These are phyloP conservation scores for Plasmodium fragile DNA, from an alignment of 169 alveolate genomes.

Conservation along the genomic window DNA sequence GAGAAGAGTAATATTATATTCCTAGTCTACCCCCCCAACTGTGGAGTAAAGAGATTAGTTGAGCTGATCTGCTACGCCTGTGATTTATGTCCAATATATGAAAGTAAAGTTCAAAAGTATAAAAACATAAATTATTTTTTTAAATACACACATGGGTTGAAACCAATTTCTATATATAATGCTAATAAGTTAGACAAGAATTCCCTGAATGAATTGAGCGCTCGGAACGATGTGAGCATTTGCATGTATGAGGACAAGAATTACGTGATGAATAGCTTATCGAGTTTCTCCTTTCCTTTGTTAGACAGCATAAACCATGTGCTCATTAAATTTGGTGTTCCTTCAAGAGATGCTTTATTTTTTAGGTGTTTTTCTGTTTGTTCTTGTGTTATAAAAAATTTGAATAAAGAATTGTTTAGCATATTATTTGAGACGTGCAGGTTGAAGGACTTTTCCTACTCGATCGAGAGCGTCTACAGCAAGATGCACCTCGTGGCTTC, in stretches of 20 bases:
- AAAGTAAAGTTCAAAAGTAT: constrained; percentile 60
- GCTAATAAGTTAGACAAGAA: constrained; percentile 44
- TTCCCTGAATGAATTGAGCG: constrained; percentile 15
- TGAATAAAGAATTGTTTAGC: constrained; percentile 22
- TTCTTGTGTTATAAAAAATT: constrained; percentile 36
- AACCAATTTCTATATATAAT: constrained; percentile 63
- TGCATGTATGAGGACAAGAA: constrained; percentile 60
- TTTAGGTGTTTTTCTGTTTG: constrained; percentile 39
- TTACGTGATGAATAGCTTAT: constrained; percentile 12
- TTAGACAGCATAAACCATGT: constrained; percentile 43
- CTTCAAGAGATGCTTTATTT: constrained; percentile 27
- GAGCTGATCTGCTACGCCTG: constrained; percentile 61
- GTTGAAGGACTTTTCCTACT: constrained; percentile 30
- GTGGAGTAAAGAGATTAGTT: constrained; percentile 48
- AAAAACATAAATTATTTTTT: constrained; percentile 56
- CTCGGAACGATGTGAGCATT: constrained; percentile 36
- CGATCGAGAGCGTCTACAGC: constrained; percentile 38
- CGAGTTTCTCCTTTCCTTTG: not conserved
- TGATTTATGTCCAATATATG: constrained; percentile 57
- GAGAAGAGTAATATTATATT: constrained; percentile 19
- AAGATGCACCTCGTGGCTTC: constrained; percentile 25
- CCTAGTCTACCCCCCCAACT: constrained; percentile 53
- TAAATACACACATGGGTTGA: constrained; percentile 67
- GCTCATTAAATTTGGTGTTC: constrained; percentile 33
- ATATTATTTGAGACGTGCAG: constrained; percentile 25